Percentiles rank a stretch among this genome's conserved stretches.
Evolutionary conservation across 768 basidiomycete genomes (phyloP).

Genomic region (Lactifluus subvellereus): DNA sequence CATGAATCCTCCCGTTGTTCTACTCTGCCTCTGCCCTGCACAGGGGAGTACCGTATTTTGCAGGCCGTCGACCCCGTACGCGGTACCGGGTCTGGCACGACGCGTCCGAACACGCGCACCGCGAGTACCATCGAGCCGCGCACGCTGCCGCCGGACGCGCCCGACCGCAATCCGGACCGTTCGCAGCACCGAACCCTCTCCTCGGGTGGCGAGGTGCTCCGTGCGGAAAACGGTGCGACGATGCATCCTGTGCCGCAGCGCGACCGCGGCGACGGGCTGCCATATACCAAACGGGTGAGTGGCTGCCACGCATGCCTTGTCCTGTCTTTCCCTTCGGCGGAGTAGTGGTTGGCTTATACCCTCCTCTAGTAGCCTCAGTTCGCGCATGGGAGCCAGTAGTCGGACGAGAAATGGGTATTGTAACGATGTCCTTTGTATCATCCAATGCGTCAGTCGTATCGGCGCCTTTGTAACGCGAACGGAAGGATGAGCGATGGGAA

Average conservation of each 20-base stretch:
- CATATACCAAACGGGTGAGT: slow-evolving; percentile 16
- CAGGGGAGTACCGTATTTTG: slow-evolving; percentile 14
- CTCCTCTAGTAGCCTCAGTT: neutral
- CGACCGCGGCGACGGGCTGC: slow-evolving; percentile 15
- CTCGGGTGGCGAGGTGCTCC: neutral
- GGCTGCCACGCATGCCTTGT: neutral
- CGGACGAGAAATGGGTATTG: neutral
- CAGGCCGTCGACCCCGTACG: slow-evolving; percentile 9
- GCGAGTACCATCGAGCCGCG: neutral
- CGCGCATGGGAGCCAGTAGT: no score
- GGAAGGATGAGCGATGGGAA: neutral
- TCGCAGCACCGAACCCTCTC: slow-evolving; percentile 4
- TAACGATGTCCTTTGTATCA: neutral
- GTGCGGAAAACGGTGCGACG: slow-evolving; percentile 5
- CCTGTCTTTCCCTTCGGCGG: neutral
- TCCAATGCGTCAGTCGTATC: neutral
- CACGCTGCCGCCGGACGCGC: neutral
- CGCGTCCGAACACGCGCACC: neutral
- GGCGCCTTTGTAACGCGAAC: neutral
- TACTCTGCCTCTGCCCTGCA: neutral
- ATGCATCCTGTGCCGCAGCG: slow-evolving; percentile 13
- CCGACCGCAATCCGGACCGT: slow-evolving; percentile 6
- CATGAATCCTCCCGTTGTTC: neutral
- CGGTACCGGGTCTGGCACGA: neutral
- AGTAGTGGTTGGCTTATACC: neutral